Evolutionary conservation across 2,329 filamentous ascomycete genomes (phyloP), one percentile per base, ranked within the genome.

Genomic region (Trichoderma simmonsii): DNA sequence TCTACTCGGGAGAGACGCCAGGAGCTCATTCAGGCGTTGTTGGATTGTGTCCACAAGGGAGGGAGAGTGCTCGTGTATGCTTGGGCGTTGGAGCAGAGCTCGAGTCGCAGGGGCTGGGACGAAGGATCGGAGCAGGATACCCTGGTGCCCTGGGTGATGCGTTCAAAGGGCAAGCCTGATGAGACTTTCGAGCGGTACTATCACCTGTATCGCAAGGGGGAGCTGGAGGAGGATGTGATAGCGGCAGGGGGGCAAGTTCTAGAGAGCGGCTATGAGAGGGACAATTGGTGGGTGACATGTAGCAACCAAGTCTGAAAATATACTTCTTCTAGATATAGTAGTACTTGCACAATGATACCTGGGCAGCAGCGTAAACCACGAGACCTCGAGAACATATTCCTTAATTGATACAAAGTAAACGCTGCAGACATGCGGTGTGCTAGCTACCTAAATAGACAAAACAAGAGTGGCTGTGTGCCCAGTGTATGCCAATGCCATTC

Each of bases 281-380:
- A 98, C 80, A 99, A 99, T 83, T 98, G 96, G 96, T 99, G 95
- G 95, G 94, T 91, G 69, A 91, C 97, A 79, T 83, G 81, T 75
- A 80, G 77, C 26, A 61, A 54, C n/a, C n/a, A 43, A 65, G 11
- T 12, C 48, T 71, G 43, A 43, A 21, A 30, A n/a, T 26, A 9
- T 12, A 21, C 54, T n/a, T 43, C 15, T 39, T 39, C 36, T 15
- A 39, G 32, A 36, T 14, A 36, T 14, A 43, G 32, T 43, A 21
- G n/a, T n/a, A 15, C 6, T 65, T 32, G n/a, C 21, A 14, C 11
- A 32, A 65, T 32, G 28, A 60, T 60, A 34, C 57, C 15, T 59
- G 28, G 56, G 56, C 56, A 59, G 56, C 56, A 59, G 56, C 56
- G 28, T 59, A 24, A 18, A 6, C 12, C 6, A 21, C 6, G 18